phyloP scores from a whole-genome alignment of 2,329 filamentous ascomycete species.

The Colletotrichum sp. region DNA sequence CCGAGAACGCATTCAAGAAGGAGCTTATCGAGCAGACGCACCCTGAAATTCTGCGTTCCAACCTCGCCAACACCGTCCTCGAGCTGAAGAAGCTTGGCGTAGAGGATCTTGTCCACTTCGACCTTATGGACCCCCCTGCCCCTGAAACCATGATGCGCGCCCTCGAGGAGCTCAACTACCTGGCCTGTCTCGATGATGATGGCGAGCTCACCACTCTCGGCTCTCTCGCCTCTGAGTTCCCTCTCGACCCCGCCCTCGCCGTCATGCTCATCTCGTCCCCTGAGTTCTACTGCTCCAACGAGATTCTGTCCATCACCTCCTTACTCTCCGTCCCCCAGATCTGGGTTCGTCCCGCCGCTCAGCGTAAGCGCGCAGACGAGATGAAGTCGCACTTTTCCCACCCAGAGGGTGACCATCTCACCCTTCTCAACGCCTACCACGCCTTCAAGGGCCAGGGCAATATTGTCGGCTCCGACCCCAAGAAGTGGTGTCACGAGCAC shows the following conservation, averaged over 20 bases:
- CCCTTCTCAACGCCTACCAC: constrained; percentile 96
- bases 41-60: constrained; percentile 93
- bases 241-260: constrained; percentile 89
- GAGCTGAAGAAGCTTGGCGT: constrained; percentile 98
- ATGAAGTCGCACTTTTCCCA: constrained; percentile 97
- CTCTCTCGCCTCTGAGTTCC: constrained; percentile 90
- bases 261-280: constrained; percentile 98
- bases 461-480: constrained; percentile 71
- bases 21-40: constrained; percentile 98
- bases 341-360: constrained; percentile 84
- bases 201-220: constrained; percentile 90
- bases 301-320: constrained; percentile 93
- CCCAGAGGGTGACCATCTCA: constrained; percentile 92
- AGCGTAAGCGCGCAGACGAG: constrained; percentile 91
- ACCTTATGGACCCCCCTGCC: constrained; percentile 97
- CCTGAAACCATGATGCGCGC: constrained; percentile 99
- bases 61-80: constrained; percentile 91
- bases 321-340: constrained; percentile 94
- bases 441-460: constrained; percentile 83
- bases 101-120: constrained; percentile 95
- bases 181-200: constrained; percentile 95
- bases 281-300: constrained; percentile 98
- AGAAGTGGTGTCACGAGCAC: constrained; percentile 96
- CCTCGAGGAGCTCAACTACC: constrained; percentile 95
- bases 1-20: constrained; percentile 94